Evolutionary conservation across 495 filamentous ascomycete genomes (phyloP).

Genomic region (Cairneyella variabilis): DNA sequence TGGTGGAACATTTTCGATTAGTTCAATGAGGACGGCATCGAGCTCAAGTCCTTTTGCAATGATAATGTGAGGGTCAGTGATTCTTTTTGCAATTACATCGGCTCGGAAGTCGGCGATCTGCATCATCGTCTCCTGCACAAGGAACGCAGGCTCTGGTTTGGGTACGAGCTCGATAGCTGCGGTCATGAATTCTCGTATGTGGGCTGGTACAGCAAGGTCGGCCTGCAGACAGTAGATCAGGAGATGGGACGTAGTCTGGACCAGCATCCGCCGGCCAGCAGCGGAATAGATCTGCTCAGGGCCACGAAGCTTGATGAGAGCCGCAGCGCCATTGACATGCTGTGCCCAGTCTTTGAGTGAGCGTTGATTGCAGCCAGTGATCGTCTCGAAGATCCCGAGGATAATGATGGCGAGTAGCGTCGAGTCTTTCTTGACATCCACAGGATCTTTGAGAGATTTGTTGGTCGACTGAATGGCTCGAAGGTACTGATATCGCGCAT

Average conservation of each 20-base stretch:
- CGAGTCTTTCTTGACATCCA: constrained; percentile 53
- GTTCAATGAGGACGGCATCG: constrained; percentile 45
- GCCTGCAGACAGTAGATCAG: constrained; percentile 36
- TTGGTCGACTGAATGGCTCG: constrained; percentile 45
- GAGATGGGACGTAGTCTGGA: constrained; percentile 45
- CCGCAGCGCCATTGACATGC: constrained; percentile 58
- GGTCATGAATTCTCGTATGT: constrained; percentile 33
- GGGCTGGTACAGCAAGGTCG: constrained; percentile 31
- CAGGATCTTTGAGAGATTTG: constrained; percentile 46
- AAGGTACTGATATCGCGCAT: constrained; percentile 45
- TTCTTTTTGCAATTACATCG: constrained; percentile 34
- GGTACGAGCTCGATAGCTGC: constrained; percentile 25
- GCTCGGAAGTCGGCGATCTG: constrained; percentile 42
- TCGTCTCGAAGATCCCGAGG: constrained; percentile 52
- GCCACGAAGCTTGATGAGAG: constrained; percentile 55
- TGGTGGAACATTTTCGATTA: constrained; percentile 37
- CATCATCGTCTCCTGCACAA: constrained; percentile 31
- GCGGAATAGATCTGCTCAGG: constrained; percentile 46
- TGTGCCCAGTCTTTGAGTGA: constrained; percentile 52
- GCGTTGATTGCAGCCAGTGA: constrained; percentile 41
- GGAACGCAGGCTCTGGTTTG: constrained; percentile 24
- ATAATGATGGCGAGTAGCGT: constrained; percentile 60
- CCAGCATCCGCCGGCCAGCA: constrained; percentile 51
- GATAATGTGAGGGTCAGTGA: constrained; percentile 41
- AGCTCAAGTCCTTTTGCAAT: constrained; percentile 42